These are phyloP conservation scores for Dispira simplex DNA, from an alignment of 192 early-diverging fungal genomes.

Conservation along the genomic window DNA sequence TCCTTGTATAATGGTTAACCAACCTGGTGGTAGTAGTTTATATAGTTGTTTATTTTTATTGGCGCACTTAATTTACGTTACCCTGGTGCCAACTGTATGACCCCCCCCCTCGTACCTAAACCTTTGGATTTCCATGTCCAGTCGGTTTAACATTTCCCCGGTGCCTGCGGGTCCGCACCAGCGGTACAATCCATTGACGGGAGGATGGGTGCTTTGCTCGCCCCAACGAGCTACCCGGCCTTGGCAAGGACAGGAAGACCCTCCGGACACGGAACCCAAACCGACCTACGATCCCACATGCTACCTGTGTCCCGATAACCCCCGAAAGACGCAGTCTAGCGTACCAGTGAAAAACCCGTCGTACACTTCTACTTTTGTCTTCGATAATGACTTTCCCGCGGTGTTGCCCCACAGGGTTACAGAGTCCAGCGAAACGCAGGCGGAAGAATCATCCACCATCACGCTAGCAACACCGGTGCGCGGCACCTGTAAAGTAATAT, in stretches of 20 bases:
- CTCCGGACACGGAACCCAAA: slow-evolving; percentile 16
- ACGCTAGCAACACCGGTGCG: slow-evolving; percentile 40
- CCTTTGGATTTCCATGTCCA: too few relatives aligned
- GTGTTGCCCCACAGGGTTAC: slow-evolving; percentile 46
- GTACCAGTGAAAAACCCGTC: slow-evolving; percentile 38
- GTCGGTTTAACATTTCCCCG: too few relatives aligned
- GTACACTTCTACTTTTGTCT: slow-evolving; percentile 69
- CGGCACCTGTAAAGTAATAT: slow-evolving; percentile 82
- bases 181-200: slow-evolving; percentile 82
- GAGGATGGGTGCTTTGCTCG: slow-evolving; percentile 91
- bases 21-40: too few relatives aligned
- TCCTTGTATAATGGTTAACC: too few relatives aligned
- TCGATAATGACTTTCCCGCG: slow-evolving; percentile 89
- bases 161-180: slow-evolving; percentile 28
- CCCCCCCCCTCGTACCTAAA: too few relatives aligned
- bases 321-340: slow-evolving; percentile 39
- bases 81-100: too few relatives aligned
- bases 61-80: too few relatives aligned
- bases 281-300: slow-evolving; percentile 68
- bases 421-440: slow-evolving; percentile 14
- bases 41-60: too few relatives aligned
- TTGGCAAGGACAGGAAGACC: slow-evolving; percentile 72
- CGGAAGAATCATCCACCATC: slow-evolving; percentile 15
- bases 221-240: slow-evolving; percentile 90
- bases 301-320: slow-evolving; percentile 82